A percentile compares a stretch with the other conserved stretches of the same genome.
phyloP scores from a whole-genome alignment of 208 protist genomes.

The Trichomonas vaginalis region DNA sequence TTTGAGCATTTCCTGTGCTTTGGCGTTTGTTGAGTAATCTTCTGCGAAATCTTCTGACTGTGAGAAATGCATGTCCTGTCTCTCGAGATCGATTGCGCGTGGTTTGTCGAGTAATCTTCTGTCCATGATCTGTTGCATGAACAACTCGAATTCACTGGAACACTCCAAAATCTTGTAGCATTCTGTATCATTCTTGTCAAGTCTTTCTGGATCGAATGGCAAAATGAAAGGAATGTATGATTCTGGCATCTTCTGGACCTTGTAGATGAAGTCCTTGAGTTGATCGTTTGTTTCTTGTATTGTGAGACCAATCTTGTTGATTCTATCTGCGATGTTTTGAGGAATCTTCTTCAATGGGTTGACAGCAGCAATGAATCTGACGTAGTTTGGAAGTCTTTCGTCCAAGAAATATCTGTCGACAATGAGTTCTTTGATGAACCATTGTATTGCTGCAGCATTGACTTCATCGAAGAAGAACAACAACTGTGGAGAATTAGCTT shows the following conservation, averaged over 20 bases:
- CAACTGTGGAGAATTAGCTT: not conserved
- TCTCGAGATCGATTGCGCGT: too few relatives aligned
- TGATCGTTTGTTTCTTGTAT: not conserved
- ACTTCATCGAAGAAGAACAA: slow-evolving; percentile 10
- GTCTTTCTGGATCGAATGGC: not conserved
- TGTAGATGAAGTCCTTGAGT: not conserved
- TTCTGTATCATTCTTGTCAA: not conserved
- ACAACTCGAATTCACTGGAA: not conserved
- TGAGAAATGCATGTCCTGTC: too few relatives aligned
- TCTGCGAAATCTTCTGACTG: too few relatives aligned
- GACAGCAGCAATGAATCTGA: not conserved
- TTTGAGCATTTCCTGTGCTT: too few relatives aligned
- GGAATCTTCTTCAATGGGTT: not conserved
- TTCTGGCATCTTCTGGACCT: not conserved
- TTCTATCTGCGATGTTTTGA: not conserved
- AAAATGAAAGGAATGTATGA: not conserved
- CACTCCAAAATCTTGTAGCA: not conserved
- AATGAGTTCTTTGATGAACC: not conserved
- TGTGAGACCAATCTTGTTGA: not conserved
- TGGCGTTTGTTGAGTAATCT: too few relatives aligned
- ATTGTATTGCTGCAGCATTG: not conserved
- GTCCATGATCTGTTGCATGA: not conserved
- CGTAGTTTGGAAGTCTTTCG: not conserved
- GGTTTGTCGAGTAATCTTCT: not conserved
- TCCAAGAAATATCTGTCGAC: not conserved